These are phyloP conservation scores for Aspergillus clavatus DNA, from an alignment of 2,329 filamentous ascomycete genomes.

Conservation along the genomic window DNA sequence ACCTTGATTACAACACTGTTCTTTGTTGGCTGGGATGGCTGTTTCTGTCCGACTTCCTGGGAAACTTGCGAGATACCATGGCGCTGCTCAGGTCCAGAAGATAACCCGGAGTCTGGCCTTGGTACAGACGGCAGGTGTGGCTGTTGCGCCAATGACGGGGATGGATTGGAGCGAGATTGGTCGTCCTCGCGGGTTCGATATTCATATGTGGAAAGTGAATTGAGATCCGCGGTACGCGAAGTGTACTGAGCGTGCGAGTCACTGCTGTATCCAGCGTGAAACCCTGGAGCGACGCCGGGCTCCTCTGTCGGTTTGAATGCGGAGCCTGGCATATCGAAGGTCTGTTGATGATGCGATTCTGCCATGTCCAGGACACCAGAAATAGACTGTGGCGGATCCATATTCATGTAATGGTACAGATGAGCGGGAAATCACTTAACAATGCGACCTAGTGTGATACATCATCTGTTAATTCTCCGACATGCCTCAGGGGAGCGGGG, in stretches of 20 bases:
- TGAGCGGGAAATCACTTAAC: not conserved
- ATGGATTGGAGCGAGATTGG: slow-evolving; percentile 37
- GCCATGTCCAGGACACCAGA: slow-evolving; percentile 18
- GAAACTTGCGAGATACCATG: slow-evolving; percentile 47
- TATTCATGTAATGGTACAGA: slow-evolving; percentile 3
- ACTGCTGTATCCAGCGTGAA: slow-evolving; percentile 40
- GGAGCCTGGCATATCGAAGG: slow-evolving; percentile 23
- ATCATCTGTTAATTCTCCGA: slow-evolving; percentile 4
- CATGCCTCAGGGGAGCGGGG: slow-evolving; percentile 12
- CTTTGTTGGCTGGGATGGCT: slow-evolving; percentile 40
- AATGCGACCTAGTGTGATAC: slow-evolving; percentile 1
- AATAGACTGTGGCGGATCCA: slow-evolving; percentile 26
- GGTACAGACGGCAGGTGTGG: slow-evolving; percentile 35
- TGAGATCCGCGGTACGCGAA: slow-evolving; percentile 36
- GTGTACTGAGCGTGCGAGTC: slow-evolving; percentile 48
- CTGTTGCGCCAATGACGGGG: slow-evolving; percentile 38
- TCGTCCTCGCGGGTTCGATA: slow-evolving; percentile 47
- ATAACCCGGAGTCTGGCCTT: slow-evolving; percentile 50
- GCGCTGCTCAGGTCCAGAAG: slow-evolving; percentile 37
- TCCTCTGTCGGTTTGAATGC: slow-evolving; percentile 32
- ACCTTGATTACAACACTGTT: slow-evolving; percentile 94
- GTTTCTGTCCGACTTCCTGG: slow-evolving; percentile 46
- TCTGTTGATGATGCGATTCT: slow-evolving; percentile 17
- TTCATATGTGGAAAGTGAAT: slow-evolving; percentile 29
- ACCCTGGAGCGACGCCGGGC: slow-evolving; percentile 19